Percentiles rank a stretch among this genome's conserved stretches.
Conservation (phyloP, 371 early-diverging fungal genomes). For the Capniomyces stellatus region DNA sequence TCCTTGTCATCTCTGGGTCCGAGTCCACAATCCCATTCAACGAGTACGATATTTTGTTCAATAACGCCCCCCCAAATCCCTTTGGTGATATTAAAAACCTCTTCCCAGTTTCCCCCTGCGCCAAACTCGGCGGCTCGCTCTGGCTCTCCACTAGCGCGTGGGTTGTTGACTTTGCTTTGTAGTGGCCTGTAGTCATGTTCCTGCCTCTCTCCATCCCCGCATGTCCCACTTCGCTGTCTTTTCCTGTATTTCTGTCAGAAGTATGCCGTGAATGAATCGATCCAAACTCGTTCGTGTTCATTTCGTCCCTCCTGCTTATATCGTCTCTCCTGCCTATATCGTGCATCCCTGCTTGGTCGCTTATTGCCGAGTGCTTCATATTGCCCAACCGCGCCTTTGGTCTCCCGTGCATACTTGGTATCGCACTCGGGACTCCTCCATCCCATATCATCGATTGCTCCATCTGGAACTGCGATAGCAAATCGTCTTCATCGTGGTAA, state of each 20-base stretch:
- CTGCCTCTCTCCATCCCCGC: background rate
- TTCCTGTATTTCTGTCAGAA: constrained; percentile 5
- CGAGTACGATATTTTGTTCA: constrained; percentile 37
- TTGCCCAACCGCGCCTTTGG: too few relatives aligned
- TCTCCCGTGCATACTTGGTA: too few relatives aligned
- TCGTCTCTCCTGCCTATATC: too few relatives aligned
- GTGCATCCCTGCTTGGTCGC: too few relatives aligned
- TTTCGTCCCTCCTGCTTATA: too few relatives aligned
- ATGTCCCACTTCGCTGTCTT: background rate
- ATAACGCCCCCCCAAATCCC: constrained; percentile 17
- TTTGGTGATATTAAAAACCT: constrained; percentile 19
- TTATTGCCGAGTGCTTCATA: too few relatives aligned
- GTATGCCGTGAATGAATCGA: too few relatives aligned
- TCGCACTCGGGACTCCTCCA: constrained; percentile 11
- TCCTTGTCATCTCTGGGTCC: constrained; percentile 79
- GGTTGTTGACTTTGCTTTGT: background rate
- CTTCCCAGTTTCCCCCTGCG: constrained; percentile 1
- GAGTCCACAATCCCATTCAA: constrained; percentile 82
- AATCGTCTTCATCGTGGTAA: constrained; percentile 11
- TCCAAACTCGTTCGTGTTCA: too few relatives aligned
- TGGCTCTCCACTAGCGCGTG: background rate
- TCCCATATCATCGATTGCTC: constrained; percentile 24
- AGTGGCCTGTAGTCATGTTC: background rate
- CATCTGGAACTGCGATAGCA: constrained; percentile 21
- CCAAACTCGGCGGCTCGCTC: background rate